phyloP scores from a whole-genome alignment of 352 stramenopile genomes.

The Pythium folliculosum region DNA sequence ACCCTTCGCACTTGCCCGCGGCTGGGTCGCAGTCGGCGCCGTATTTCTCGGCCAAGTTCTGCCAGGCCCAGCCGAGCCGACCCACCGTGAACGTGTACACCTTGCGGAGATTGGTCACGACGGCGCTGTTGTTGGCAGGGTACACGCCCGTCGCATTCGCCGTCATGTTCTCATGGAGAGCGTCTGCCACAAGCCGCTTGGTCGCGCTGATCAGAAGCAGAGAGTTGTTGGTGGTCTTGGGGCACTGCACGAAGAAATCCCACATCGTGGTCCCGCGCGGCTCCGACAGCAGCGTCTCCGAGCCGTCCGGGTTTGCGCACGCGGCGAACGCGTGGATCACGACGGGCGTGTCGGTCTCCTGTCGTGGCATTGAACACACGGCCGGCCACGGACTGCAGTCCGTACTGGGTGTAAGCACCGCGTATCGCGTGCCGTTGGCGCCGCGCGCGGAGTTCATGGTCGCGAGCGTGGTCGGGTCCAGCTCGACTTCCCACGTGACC shows the following conservation, averaged over 20 bases:
- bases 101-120: constrained; percentile 7
- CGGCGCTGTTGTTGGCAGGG: neutral
- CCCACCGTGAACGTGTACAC: neutral
- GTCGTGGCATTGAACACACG: neutral
- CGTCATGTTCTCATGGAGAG: neutral
- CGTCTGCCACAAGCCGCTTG: constrained; percentile 1
- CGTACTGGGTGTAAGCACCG: neutral
- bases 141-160: neutral
- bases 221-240: neutral
- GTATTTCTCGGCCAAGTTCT: constrained; percentile 3
- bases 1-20: neutral
- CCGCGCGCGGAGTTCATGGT: neutral
- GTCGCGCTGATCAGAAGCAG: constrained; percentile 1
- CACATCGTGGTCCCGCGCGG: neutral
- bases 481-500: constrained; percentile 8
- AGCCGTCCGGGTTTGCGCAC: neutral
- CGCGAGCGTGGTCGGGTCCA: neutral
- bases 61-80: neutral
- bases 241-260: constrained; percentile 9
- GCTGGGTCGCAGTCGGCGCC: neutral
- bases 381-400: constrained; percentile 8
- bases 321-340: constrained; percentile 6
- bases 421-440: neutral
- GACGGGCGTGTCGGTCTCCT: neutral
- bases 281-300: neutral